Base-by-base conservation (phyloP, 352 stramenopile genomes). In the Blastocystis sp. region DNA sequence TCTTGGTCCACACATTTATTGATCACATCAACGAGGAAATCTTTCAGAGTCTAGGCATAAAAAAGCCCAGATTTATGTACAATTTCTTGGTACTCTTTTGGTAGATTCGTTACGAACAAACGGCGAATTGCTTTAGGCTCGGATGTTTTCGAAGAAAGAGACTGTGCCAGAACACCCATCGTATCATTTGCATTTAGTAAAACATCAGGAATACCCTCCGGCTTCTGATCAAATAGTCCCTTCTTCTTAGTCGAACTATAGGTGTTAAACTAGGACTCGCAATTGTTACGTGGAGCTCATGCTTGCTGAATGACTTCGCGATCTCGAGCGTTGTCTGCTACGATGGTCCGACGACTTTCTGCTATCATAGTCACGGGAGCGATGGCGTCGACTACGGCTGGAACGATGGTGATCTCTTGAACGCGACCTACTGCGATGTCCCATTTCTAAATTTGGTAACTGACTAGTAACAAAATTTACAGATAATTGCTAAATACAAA, bases 71-170 rank as follows among this genome's bases (percentile, higher is more conserved):
- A 66, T n/a, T 18, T 8, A 13, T 11, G 8, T 50, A 84, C 73
- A 29, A 84, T 66, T 29, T 84, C 73, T 66, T 84, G 47, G 47
- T 84, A 84, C 15, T 84, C 73, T 23, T 29, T 64, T 15, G 73
- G 73, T 50, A 84, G 73, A 69, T 84, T 84, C 20, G 73, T 84
- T 8, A 84, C 53, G 26, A 84, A 84, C 15, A 84, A 43, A 50
- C 73, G 73, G 9, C 45, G 73, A 45, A 84, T 64, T 18, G 55
- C 54, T 23, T 84, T 84, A 15, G 73, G 68, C 39, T 77, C 50
- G 0, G 66, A n/a, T 6, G 66, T n/a, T n/a, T 45, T 45, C 4
- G 47, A n/a, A 2, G 11, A 15, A 18, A 66, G 55, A 29, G 73
- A 29, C 20, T 84, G 64, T 34, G 55, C 55, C 13, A 84, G 50